These are phyloP conservation scores for Didymella segeticola DNA, from an alignment of 2,329 filamentous ascomycete species.

Conservation along the genomic window DNA sequence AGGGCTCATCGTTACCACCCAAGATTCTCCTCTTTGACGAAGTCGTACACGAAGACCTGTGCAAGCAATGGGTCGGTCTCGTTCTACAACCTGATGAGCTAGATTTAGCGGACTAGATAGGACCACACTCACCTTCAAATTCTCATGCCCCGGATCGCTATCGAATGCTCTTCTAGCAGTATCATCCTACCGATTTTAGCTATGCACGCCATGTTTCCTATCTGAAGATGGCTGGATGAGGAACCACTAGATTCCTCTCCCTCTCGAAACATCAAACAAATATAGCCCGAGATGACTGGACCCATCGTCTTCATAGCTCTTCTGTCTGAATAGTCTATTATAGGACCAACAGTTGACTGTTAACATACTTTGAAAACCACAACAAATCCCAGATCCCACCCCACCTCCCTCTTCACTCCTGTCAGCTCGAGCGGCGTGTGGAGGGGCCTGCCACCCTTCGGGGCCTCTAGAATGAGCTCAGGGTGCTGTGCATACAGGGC, in stretches of 20 bases:
- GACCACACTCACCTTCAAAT: constrained; percentile 26
- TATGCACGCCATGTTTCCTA: not conserved
- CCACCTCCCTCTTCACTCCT: constrained; percentile 30
- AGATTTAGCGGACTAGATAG: no score
- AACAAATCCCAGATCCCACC: constrained; percentile 37
- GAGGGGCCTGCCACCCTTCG: constrained; percentile 30
- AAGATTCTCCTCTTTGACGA: constrained; percentile 31
- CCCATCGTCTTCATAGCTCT: no score
- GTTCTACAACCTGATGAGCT: constrained; percentile 15
- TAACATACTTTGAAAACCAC: constrained; percentile 28
- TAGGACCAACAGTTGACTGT: no score
- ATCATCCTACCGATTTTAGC: constrained; percentile 14
- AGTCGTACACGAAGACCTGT: constrained; percentile 40
- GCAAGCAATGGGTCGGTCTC: constrained; percentile 37
- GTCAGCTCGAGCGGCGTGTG: constrained; percentile 31
- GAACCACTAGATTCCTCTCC: no score
- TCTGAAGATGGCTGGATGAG: no score
- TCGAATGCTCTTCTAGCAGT: constrained; percentile 32
- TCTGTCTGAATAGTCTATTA: no score
- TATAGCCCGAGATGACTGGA: no score
- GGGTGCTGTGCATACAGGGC: constrained; percentile 29
- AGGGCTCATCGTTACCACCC: constrained; percentile 32
- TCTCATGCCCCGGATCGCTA: constrained; percentile 30
- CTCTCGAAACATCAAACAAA: no score
- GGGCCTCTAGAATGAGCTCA: constrained; percentile 22